Conservation (phyloP, 2,329 filamentous ascomycete genomes). For the Aspergillus japonicus region DNA sequence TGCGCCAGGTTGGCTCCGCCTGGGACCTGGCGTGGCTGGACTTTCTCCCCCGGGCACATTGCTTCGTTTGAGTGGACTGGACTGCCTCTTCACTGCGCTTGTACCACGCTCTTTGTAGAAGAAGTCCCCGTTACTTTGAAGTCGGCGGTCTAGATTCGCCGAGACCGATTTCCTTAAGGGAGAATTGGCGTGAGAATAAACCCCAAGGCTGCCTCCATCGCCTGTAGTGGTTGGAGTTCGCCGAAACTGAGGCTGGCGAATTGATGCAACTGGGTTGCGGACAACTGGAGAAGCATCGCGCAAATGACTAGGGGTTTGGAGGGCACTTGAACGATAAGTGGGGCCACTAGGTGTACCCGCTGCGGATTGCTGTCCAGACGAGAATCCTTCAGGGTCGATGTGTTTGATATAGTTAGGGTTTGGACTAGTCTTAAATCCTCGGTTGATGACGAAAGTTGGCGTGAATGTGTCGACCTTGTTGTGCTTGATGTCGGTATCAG, state of each 20-base stretch:
- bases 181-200: constrained; percentile 76
- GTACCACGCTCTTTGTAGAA: constrained; percentile 36
- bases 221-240: constrained; percentile 45
- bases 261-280: constrained; percentile 42
- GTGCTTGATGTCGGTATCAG: constrained; percentile 44
- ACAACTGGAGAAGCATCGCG: constrained; percentile 49
- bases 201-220: constrained; percentile 75
- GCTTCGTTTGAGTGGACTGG: constrained; percentile 45
- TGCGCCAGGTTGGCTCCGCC: constrained; percentile 30
- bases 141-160: constrained; percentile 50
- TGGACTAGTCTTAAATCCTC: constrained; percentile 75
- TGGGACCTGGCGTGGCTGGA: constrained; percentile 33
- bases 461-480: constrained; percentile 63
- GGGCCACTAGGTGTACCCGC: constrained; percentile 45
- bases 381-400: constrained; percentile 64
- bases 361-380: constrained; percentile 40
- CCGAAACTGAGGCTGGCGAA: constrained; percentile 56
- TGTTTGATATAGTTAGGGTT: constrained; percentile 77
- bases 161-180: constrained; percentile 77
- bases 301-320: constrained; percentile 46
- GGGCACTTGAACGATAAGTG: constrained; percentile 29
- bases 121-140: constrained; percentile 41
- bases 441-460: constrained; percentile 64
- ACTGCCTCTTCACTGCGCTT: constrained; percentile 39
- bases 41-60: constrained; percentile 40